Conservation (phyloP, 805 yeast species). For the Teunomyces panamensis region DNA sequence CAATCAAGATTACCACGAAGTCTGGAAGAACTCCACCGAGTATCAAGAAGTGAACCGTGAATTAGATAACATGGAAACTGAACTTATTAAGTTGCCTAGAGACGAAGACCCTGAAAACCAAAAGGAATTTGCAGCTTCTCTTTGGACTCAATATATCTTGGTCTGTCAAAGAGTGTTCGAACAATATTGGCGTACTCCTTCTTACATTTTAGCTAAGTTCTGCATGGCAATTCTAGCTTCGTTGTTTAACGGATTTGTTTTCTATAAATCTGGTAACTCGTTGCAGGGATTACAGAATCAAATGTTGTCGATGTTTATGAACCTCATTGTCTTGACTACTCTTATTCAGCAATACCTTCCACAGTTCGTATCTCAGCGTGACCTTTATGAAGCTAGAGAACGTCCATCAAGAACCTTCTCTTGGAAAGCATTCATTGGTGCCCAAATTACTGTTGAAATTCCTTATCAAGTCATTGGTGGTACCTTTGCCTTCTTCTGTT, state of each 20-base stretch:
- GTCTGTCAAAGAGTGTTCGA: slow-evolving; percentile 12
- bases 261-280: slow-evolving; percentile 13
- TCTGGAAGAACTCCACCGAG: slow-evolving; percentile 22
- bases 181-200: slow-evolving; percentile 30
- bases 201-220: slow-evolving; percentile 17
- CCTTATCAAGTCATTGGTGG: slow-evolving; percentile 64
- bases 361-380: slow-evolving; percentile 52
- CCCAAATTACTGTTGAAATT: slow-evolving; percentile 62
- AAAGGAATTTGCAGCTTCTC: slow-evolving; percentile 9
- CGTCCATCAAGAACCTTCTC: slow-evolving; percentile 70
- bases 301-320: slow-evolving; percentile 74
- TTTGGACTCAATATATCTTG: slow-evolving; percentile 8
- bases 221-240: slow-evolving; percentile 11
- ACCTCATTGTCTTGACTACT: slow-evolving; percentile 53
- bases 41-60: slow-evolving; percentile 11
- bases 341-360: slow-evolving; percentile 63
- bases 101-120: slow-evolving; percentile 7
- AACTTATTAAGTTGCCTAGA: slow-evolving; percentile 14
- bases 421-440: slow-evolving; percentile 61
- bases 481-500: slow-evolving; percentile 15
- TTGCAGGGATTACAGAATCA: slow-evolving; percentile 49
- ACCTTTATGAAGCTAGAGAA: slow-evolving; percentile 68
- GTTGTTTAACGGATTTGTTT: slow-evolving; percentile 14
- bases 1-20: slow-evolving; percentile 21
- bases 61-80: slow-evolving; percentile 18